These are phyloP conservation scores for Chlamydomonas sphaeroides DNA, from an alignment of 139 green algal genomes.

Conservation along the genomic window DNA sequence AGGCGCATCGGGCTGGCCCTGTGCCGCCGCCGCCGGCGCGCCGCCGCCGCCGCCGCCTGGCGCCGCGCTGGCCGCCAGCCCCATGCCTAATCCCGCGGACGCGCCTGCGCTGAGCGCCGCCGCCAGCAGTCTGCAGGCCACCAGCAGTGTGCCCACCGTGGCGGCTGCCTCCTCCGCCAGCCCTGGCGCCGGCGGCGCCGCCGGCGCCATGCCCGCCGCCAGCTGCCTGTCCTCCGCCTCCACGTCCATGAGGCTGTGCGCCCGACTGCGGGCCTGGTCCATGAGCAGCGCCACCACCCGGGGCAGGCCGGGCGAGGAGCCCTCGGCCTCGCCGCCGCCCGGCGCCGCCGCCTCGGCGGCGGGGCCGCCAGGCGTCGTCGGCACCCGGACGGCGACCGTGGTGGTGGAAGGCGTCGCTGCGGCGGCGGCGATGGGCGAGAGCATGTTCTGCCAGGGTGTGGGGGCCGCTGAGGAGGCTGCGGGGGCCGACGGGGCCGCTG, in stretches of 20 bases:
- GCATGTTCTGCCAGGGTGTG: neutral
- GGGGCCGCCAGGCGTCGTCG: no score
- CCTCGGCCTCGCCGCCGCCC: neutral
- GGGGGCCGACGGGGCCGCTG: neutral
- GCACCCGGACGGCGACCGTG: conserved; percentile 1
- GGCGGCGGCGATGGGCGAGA: conserved; percentile 21
- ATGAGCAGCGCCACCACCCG: conserved; percentile 33
- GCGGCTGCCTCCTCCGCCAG: conserved; percentile 21
- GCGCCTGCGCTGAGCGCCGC: neutral
- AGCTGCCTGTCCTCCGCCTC: conserved; percentile 12
- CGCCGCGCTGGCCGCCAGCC: no score
- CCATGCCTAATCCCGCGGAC: no score
- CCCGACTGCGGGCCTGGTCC: conserved; percentile 2
- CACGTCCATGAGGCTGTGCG: neutral
- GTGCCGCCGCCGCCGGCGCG: neutral
- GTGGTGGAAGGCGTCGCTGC: neutral
- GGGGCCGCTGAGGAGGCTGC: conserved; percentile 43
- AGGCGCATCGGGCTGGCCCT: no score
- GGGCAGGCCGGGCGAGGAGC: no score
- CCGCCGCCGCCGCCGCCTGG: neutral
- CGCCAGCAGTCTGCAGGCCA: conserved; percentile 16
- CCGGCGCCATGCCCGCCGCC: neutral
- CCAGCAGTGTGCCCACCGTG: conserved; percentile 22
- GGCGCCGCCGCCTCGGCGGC: neutral
- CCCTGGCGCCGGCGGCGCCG: neutral